These are phyloP conservation scores for Plantago major DNA, from an alignment of 257 asterid species.

Conservation along the genomic window DNA sequence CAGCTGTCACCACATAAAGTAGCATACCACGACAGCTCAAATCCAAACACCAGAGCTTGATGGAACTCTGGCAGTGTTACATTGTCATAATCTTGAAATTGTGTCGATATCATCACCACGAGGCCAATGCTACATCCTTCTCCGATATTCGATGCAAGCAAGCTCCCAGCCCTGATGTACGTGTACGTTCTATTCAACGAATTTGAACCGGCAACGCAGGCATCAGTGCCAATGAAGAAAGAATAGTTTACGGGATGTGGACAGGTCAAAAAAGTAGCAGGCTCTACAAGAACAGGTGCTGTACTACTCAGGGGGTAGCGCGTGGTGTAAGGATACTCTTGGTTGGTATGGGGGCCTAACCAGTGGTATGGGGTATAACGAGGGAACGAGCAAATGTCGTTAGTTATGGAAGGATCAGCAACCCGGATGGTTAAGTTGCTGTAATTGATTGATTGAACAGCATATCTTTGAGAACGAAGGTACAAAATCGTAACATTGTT, in stretches of 20 bases:
- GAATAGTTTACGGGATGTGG: slow-evolving; percentile 9
- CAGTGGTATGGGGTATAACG: background rate
- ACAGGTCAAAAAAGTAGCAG: slow-evolving; percentile 11
- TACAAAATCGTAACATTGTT: slow-evolving; percentile 20
- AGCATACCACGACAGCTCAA: slow-evolving; percentile 20
- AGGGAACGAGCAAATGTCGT: slow-evolving; percentile 16
- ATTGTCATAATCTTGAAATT: background rate
- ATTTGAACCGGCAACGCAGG: background rate
- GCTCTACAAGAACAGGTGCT: background rate
- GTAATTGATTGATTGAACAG: slow-evolving; percentile 30
- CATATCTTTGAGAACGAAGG: slow-evolving; percentile 17
- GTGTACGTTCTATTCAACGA: slow-evolving; percentile 1
- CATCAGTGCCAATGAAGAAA: slow-evolving; percentile 11
- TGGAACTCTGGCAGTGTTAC: slow-evolving; percentile 19
- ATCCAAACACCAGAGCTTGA: slow-evolving; percentile 20
- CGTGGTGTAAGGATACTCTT: background rate
- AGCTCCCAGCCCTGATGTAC: slow-evolving; percentile 1
- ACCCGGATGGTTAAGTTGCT: slow-evolving; percentile 23
- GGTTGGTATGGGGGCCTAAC: background rate
- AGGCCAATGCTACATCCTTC: slow-evolving; percentile 14
- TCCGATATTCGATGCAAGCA: background rate
- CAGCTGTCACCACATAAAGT: background rate
- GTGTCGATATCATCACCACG: slow-evolving; percentile 12
- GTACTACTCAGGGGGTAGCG: too few relatives aligned
- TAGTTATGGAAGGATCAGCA: slow-evolving; percentile 22